phyloP scores from a whole-genome alignment of 148 eudicot genomes.

The Rhododendron mucronatum region DNA sequence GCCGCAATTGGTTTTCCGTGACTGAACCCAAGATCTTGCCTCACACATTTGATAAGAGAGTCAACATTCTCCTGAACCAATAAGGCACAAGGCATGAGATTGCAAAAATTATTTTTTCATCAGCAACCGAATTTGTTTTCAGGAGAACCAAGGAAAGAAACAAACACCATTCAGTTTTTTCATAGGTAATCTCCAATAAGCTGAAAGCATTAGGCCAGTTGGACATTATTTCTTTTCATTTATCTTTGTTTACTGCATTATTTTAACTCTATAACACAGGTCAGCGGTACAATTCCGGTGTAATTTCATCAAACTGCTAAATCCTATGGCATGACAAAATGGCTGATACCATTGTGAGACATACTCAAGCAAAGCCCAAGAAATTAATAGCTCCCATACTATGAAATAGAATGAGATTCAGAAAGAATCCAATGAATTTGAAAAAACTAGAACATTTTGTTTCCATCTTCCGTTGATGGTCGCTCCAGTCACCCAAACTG shows the following conservation, averaged over 20 bases:
- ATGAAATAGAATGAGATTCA: background rate
- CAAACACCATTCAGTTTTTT: background rate
- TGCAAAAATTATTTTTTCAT: background rate
- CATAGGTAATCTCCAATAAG: background rate
- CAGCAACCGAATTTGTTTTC: background rate
- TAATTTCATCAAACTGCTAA: background rate
- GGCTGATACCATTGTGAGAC: background rate
- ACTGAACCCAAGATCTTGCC: constrained; percentile 75
- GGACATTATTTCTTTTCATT: background rate
- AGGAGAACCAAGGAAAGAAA: background rate
- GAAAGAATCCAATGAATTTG: background rate
- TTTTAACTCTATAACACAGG: background rate
- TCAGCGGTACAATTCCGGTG: background rate
- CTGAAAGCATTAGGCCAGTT: background rate
- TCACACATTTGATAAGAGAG: constrained; percentile 56
- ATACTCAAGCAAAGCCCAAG: background rate
- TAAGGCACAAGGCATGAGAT: background rate
- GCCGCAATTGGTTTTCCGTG: constrained; percentile 90
- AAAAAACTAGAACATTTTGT: background rate
- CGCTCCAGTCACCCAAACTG: background rate
- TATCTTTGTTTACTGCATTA: no score
- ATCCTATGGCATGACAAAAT: background rate
- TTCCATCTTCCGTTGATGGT: background rate
- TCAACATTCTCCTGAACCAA: constrained; percentile 65
- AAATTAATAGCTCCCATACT: background rate